Percentiles rank a stretch among this genome's conserved stretches.
phyloP scores from a whole-genome alignment of 768 basidiomycete species.

The Mycena haematopus region DNA sequence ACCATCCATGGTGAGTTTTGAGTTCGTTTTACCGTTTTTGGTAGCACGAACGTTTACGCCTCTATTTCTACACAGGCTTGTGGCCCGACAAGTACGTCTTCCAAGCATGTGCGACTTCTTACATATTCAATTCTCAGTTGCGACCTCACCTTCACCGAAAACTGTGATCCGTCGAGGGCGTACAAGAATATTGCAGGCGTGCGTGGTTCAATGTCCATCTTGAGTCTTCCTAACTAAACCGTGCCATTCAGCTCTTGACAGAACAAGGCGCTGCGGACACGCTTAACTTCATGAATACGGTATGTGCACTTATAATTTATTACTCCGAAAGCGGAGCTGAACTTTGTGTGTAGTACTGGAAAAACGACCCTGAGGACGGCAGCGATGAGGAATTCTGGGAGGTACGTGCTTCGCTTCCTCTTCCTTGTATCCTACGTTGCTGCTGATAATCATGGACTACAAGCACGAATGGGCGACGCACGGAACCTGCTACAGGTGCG shows the following conservation, averaged over 20 bases:
- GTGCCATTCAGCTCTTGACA: conserved; percentile 53
- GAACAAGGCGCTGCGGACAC: conserved; percentile 63
- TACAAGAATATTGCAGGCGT: conserved; percentile 54
- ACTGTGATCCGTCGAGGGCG: conserved; percentile 55
- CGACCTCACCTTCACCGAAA: conserved; percentile 29
- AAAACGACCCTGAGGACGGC: conserved; percentile 58
- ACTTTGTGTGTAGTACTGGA: conserved; percentile 54
- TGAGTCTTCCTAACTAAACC: background rate
- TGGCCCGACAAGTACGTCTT: conserved; percentile 58
- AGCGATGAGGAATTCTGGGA: conserved; percentile 73
- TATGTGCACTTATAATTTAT: conserved; percentile 27
- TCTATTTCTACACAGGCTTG: conserved; percentile 42
- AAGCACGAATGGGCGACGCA: conserved; percentile 61
- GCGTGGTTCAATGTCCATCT: conserved; percentile 14
- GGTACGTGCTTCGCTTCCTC: conserved; percentile 34
- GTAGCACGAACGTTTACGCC: conserved; percentile 17
- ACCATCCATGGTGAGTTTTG: conserved; percentile 56
- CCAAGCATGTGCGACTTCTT: conserved; percentile 36
- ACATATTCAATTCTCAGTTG: conserved; percentile 8
- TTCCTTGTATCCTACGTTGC: background rate
- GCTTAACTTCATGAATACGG: conserved; percentile 61
- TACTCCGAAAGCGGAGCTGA: background rate
- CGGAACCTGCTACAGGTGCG: conserved; percentile 62
- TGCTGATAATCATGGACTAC: no score
- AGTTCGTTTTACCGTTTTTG: no score